A percentile compares a stretch with the other conserved stretches of the same genome.
Conservation (phyloP, 306 rosid species). For the Quercus dentata region DNA sequence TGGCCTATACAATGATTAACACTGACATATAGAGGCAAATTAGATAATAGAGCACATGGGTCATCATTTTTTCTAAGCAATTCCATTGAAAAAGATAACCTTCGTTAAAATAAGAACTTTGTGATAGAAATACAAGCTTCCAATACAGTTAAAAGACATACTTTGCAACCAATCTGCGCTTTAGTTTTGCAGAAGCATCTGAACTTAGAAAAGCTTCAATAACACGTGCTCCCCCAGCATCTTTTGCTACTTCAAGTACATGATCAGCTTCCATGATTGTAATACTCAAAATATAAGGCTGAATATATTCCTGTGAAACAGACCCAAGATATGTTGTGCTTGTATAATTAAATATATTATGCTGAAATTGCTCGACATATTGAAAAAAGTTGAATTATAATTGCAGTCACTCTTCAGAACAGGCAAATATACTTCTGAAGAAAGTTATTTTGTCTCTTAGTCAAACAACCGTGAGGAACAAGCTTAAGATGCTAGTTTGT, state of each 20-base stretch:
- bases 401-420: neutral
- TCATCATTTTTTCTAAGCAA: neutral
- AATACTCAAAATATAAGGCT: constrained; percentile 65
- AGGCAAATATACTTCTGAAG: neutral
- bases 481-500: neutral
- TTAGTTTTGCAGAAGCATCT: constrained; percentile 63
- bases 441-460: neutral
- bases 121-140: constrained; percentile 19
- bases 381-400: neutral
- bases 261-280: constrained; percentile 55
- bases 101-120: constrained; percentile 3
- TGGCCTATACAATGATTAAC: neutral
- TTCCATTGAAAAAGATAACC: neutral
- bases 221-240: constrained; percentile 72
- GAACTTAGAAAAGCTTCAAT: constrained; percentile 82
- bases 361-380: too few relatives aligned
- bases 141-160: constrained; percentile 34
- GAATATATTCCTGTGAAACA: constrained; percentile 57
- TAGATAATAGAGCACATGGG: neutral
- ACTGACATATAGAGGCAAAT: neutral
- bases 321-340: constrained; percentile 3
- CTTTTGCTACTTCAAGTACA: constrained; percentile 63
- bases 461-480: neutral
- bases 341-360: neutral
- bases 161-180: constrained; percentile 66